Conservation (phyloP, 2,329 filamentous ascomycete species). For the Byssothecium circinans region DNA sequence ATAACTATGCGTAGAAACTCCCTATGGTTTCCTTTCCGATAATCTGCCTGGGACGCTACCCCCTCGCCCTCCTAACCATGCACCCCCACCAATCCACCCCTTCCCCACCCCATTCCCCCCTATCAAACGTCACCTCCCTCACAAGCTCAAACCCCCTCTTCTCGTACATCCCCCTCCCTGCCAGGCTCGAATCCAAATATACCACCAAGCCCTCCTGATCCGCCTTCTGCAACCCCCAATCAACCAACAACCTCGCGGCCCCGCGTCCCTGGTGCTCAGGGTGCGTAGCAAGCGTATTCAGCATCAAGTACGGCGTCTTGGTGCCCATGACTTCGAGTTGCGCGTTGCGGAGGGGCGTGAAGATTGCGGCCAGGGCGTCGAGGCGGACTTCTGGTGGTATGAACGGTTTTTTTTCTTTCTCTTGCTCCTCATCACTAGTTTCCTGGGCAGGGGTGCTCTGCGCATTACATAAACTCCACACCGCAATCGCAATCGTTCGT, state of each 20-base stretch:
- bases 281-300: constrained; percentile 38
- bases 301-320: constrained; percentile 26
- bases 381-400: constrained; percentile 67
- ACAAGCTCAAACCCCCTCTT: constrained; percentile 29
- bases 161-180: constrained; percentile 45
- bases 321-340: constrained; percentile 31
- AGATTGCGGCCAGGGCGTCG: constrained; percentile 28
- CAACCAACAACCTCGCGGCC: constrained; percentile 41
- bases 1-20: no score
- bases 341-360: constrained; percentile 26
- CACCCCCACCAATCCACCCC: constrained; percentile 36
- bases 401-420: constrained; percentile 61
- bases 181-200: constrained; percentile 46
- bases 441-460: neutral
- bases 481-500: constrained; percentile 29
- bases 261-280: constrained; percentile 46
- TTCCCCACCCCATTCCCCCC: constrained; percentile 29
- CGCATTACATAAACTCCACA: constrained; percentile 30
- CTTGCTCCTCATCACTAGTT: no score
- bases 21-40: no score
- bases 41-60: no score
- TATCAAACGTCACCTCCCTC: constrained; percentile 25
- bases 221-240: constrained; percentile 45
- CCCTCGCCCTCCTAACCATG: constrained; percentile 27
- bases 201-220: constrained; percentile 41